Evolutionary conservation across 1,284 basidiomycete genomes (phyloP).

Genomic region (Trichosporon sp.): DNA sequence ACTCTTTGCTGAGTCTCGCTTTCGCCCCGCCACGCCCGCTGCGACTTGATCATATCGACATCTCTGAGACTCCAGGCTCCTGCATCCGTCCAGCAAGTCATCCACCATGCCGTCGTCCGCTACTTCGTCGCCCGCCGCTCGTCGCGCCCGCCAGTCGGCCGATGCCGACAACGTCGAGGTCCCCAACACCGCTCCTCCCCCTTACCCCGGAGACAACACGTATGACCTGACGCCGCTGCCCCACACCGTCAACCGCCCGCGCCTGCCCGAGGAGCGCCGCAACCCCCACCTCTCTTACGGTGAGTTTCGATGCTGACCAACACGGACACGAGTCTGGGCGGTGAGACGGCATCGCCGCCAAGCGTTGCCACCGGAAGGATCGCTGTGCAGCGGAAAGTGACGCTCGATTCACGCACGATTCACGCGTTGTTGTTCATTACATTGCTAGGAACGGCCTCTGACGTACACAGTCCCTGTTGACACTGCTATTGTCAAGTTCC

Average conservation of each 20-base stretch:
- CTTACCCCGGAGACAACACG: conserved; percentile 27
- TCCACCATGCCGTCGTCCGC: conserved; percentile 10
- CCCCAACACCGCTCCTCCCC: conserved; percentile 32
- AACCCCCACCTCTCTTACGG: conserved; percentile 31
- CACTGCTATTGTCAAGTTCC: conserved; percentile 62
- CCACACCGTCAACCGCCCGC: conserved; percentile 38
- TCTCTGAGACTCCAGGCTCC: neutral
- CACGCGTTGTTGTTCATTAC: neutral
- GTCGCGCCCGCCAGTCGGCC: conserved; percentile 10
- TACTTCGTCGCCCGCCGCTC: neutral
- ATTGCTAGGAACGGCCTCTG: neutral
- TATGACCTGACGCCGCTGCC: conserved; percentile 36
- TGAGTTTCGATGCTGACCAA: conserved; percentile 17
- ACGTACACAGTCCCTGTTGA: conserved; percentile 39
- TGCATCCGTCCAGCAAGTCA: neutral
- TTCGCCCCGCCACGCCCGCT: neutral
- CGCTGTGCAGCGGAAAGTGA: neutral
- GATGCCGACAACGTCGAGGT: conserved; percentile 25
- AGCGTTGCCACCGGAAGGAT: too few relatives aligned
- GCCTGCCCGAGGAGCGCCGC: conserved; percentile 35
- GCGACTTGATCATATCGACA: neutral
- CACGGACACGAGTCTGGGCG: neutral
- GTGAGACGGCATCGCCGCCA: too few relatives aligned
- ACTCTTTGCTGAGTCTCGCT: neutral
- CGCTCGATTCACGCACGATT: neutral